Evolutionary conservation across 768 basidiomycete species (phyloP), one percentile per base, ranked within the genome.

Genomic region (Mycena galopus): DNA sequence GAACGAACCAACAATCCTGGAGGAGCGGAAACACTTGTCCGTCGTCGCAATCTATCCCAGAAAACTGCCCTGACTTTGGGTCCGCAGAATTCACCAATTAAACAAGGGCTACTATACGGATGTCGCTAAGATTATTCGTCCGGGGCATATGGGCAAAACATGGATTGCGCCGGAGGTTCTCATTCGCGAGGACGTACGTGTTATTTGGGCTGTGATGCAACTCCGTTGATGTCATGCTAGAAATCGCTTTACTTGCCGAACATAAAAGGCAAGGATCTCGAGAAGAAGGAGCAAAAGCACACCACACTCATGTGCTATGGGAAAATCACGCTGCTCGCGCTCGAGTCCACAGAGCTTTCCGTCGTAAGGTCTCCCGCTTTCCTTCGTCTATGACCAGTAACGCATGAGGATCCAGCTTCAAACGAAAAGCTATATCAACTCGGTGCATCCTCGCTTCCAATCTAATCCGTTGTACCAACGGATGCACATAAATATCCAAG

Each of bases 191-290:
- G 95, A 97, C 75, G 97, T 97, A 78, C 75, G 94, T 87, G 19
- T 32, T 21, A 29, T 59, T 23, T 42, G 12, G 30, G 32, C 23
- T 7, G 6, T 17, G 47, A 69, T 32, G 72, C n/a, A 4, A 21
- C 62, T 37, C 8, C 57, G 25, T 21, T 47, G 29, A 59, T n/a
- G 50, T 17, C 60, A 14, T 25, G 23, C 21, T 78, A 99, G 97
- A 94, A 92, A 92, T 91, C 97, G 19, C 84, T 97, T 4, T 98
- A 96, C 82, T 92, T 98, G 67, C 97, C 97, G 3, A 91, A 98
- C 78, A 89, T 99, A 30, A 81, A 83, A 2, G 97, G 97, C 0
- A 92, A 88, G 58, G 86, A 90, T 30, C 80, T 99, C 44, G 86
- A 85, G 71, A 86, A 86, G 37, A 83, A 87, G 51, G 79, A 85